Conservation (phyloP, 169 alveolate species). For the Perkinsus marinus region DNA sequence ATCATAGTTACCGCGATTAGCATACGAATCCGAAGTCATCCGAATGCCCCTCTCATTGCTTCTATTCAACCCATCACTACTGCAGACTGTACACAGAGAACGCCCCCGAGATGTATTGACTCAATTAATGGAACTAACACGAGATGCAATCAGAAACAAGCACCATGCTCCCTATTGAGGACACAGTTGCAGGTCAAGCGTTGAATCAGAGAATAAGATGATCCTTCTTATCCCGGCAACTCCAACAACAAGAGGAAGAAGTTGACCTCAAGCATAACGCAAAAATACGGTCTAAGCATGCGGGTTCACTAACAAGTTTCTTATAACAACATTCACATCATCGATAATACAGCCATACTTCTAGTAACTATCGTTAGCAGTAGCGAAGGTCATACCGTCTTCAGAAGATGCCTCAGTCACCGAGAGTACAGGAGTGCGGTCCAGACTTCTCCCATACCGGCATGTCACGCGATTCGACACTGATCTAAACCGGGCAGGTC, state of each 20-base stretch:
- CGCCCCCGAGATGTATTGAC: too few species aligned
- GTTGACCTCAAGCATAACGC: slow-evolving; percentile 37
- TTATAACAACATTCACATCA: slow-evolving; percentile 51
- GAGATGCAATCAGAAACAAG: too few species aligned
- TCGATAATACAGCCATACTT: slow-evolving; percentile 82
- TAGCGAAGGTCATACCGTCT: slow-evolving; percentile 65
- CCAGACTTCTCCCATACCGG: slow-evolving; percentile 63
- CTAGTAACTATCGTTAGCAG: slow-evolving; percentile 93
- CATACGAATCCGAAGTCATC: too few species aligned
- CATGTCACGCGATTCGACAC: slow-evolving; percentile 17
- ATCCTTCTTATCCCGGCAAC: not conserved
- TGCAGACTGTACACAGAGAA: too few species aligned
- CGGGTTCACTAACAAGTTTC: slow-evolving; percentile 72
- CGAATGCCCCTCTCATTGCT: too few species aligned
- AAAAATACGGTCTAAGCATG: slow-evolving; percentile 66
- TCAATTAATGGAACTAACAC: too few species aligned
- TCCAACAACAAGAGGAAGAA: not conserved
- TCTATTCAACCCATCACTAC: too few species aligned
- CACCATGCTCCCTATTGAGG: too few species aligned
- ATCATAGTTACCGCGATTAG: too few species aligned
- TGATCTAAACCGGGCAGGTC: not conserved
- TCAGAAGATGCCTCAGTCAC: slow-evolving; percentile 71
- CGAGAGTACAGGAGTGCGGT: slow-evolving; percentile 87
- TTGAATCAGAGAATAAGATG: not conserved
- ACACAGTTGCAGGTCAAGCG: not conserved